phyloP scores from a whole-genome alignment of 192 early-diverging fungal genomes.

The Mortierella hygrophila region DNA sequence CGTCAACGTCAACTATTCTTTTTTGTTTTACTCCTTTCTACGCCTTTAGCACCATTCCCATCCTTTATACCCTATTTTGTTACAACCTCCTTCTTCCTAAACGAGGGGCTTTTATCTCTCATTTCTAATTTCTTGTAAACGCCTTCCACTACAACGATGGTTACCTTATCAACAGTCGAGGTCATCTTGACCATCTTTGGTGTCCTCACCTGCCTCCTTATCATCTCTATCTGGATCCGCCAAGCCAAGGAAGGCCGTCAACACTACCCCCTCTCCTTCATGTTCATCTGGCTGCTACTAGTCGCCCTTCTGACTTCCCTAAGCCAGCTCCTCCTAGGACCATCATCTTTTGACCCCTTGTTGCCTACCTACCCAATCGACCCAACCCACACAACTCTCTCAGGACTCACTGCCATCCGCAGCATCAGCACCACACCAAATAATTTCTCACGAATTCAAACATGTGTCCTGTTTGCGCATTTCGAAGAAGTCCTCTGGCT shows the following conservation, averaged over 20 bases:
- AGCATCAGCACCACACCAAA: not conserved
- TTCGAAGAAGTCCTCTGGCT: conserved; percentile 20
- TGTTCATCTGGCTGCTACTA: conserved; percentile 34
- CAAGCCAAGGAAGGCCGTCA: conserved; percentile 22
- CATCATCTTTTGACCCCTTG: not conserved
- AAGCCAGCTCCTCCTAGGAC: conserved; percentile 4
- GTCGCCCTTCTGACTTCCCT: conserved; percentile 4
- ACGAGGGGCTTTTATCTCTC: not conserved
- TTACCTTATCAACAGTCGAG: not conserved
- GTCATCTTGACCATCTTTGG: not conserved
- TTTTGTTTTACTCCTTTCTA: too few species aligned
- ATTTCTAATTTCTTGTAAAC: too few species aligned
- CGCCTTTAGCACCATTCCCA: too few species aligned
- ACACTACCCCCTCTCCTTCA: conserved; percentile 31
- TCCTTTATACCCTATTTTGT: too few species aligned
- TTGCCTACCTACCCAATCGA: not conserved
- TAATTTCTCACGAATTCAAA: not conserved
- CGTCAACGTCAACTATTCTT: too few species aligned
- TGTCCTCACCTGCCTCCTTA: not conserved
- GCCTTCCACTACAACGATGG: too few species aligned
- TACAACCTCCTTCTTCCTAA: too few species aligned
- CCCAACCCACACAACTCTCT: not conserved
- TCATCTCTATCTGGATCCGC: conserved; percentile 12
- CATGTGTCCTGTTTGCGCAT: conserved; percentile 26
- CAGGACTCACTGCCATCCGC: not conserved